Evolutionary conservation across 129 eudicot genomes (phyloP), one percentile per base, ranked within the genome.

Genomic region (Solidago caesia): DNA sequence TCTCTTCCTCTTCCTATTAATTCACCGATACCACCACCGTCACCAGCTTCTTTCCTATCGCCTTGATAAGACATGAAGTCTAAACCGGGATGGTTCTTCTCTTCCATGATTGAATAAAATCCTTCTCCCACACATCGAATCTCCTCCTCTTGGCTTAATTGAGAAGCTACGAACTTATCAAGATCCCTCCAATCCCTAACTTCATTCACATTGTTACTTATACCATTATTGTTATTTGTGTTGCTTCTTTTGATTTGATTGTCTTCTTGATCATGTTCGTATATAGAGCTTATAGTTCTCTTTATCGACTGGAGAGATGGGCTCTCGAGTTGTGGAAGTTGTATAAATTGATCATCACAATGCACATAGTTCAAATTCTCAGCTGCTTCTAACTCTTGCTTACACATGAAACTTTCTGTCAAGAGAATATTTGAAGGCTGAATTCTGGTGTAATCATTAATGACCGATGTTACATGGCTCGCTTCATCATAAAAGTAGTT

Each of bases 141-240:
- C 46, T 79, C 79, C 42, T 83, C 84, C 71, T 84, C 98, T 39
- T 93, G 98, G 78, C 98, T 90, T 70, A 94, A 49, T 75, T 94
- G 98, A 39, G 98, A 94, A 57, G 98, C 98, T 27, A 94, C 98
- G 83, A 94, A 90, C 81, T 88, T 94, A 73, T 94, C 98, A 59
- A 94, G 92, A 21, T 72, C 97, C 87, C 98, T 90, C 98, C 98
- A 94, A 79, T 94, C 97, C 14, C 88, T 78, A 64, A 88, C 88
- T 78, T 86, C 82, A 60, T 71, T 44, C 14, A 6, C 13, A n/a
- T 15, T 39, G 7, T 78, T 68, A 61, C 11, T 4, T 60, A 21
- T 60, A 60, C 42, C 26, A 8, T 2, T 25, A 8, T 12, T 26
- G 39, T 8, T 66, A 66, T 15, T 67, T 49, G 75, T 21, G 64